Percentiles rank a stretch among this genome's conserved stretches.
These are phyloP conservation scores for Mortierella sp. DNA, from an alignment of 371 early-diverging fungal genomes.

Conservation along the genomic window DNA sequence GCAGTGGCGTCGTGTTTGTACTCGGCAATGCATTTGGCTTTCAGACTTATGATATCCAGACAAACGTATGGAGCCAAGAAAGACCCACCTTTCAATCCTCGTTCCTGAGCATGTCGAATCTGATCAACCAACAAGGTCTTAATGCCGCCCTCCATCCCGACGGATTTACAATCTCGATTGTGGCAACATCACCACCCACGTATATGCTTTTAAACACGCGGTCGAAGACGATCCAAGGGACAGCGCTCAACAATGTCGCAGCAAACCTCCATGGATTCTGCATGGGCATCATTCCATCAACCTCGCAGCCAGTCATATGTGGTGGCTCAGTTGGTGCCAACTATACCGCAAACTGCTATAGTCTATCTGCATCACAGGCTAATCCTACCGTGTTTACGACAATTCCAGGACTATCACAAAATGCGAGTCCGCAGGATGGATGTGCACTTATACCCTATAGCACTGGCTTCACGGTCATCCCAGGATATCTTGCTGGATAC, in stretches of 20 bases:
- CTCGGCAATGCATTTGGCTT: conserved; percentile 12
- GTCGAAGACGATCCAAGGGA: background rate
- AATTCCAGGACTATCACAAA: too few species aligned
- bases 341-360: background rate
- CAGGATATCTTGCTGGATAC: background rate
- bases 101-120: background rate
- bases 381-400: background rate
- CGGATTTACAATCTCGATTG: conserved; percentile 5
- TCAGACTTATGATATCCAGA: conserved; percentile 3
- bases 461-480: conserved; percentile 1
- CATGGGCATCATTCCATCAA: background rate
- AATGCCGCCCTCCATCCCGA: conserved; percentile 6
- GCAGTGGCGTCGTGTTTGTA: conserved; percentile 7
- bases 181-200: conserved; percentile 1
- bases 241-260: background rate
- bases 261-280: conserved; percentile 4
- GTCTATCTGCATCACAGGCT: background rate
- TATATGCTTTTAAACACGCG: conserved; percentile 5
- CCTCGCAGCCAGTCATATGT: background rate
- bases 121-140: conserved; percentile 7
- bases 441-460: background rate
- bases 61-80: background rate
- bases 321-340: background rate
- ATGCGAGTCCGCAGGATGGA: conserved; percentile 1
- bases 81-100: background rate